Percentiles rank a stretch among this genome's conserved stretches.
Conservation (phyloP, 139 green algal genomes). For the Tetradesmus obliquus region DNA sequence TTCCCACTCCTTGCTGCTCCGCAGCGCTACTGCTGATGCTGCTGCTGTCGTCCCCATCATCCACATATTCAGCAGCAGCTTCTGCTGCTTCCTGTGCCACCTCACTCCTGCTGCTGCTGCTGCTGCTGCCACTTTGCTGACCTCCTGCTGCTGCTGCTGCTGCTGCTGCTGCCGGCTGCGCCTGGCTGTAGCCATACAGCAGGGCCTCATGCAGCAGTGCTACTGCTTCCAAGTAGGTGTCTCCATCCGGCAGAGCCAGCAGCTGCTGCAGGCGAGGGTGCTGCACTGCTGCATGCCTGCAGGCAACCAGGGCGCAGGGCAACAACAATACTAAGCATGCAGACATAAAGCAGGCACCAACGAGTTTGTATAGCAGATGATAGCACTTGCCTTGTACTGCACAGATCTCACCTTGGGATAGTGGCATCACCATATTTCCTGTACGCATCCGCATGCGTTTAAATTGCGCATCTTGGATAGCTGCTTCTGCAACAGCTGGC, state of each 20-base stretch:
- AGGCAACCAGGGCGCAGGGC: not conserved
- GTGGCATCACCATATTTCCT: not conserved
- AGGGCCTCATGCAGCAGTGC: slow-evolving; percentile 14
- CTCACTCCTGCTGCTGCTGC: not conserved
- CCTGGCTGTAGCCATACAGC: not conserved
- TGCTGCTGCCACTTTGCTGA: not conserved
- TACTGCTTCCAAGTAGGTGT: slow-evolving; percentile 6
- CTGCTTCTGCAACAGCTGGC: too few relatives aligned
- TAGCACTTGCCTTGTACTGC: not conserved
- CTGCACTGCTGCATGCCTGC: slow-evolving; percentile 7
- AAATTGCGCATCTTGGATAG: too few relatives aligned
- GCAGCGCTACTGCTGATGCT: not conserved
- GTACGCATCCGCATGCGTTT: too few relatives aligned
- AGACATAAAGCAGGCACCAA: too few relatives aligned
- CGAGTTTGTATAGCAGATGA: not conserved
- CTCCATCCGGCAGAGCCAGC: slow-evolving; percentile 9
- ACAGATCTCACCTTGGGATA: not conserved
- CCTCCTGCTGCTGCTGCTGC: not conserved
- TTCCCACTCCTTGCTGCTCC: not conserved
- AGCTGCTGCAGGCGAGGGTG: slow-evolving; percentile 2
- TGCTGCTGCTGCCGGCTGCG: not conserved
- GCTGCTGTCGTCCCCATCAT: not conserved
- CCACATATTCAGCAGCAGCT: not conserved
- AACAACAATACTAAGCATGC: too few relatives aligned
- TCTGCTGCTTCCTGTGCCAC: not conserved